A percentile compares a stretch with the other conserved stretches of the same genome.
Evolutionary conservation across 2,329 filamentous ascomycete species (phyloP).

Genomic region (Neonectria coccinea): DNA sequence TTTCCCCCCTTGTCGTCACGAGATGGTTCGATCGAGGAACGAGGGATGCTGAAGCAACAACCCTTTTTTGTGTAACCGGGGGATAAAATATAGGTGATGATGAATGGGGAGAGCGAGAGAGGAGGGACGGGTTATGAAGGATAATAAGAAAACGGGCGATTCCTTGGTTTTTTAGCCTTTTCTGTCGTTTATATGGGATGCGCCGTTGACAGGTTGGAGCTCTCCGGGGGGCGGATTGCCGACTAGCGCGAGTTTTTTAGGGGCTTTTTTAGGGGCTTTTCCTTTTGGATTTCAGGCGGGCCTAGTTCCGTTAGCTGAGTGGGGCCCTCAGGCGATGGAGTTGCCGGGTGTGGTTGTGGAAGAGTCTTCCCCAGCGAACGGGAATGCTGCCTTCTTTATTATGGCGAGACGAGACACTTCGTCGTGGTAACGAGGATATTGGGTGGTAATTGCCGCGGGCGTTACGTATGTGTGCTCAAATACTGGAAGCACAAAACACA

Average conservation of each 20-base stretch:
- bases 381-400: background rate
- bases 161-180: conserved; percentile 21
- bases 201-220: background rate
- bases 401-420: no score
- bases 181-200: conserved; percentile 8
- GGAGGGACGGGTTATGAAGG: background rate
- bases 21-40: background rate
- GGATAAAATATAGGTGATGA: background rate
- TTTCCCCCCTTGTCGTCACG: conserved; percentile 8
- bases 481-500: background rate
- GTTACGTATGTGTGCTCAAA: background rate
- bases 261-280: background rate
- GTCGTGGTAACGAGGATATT: background rate
- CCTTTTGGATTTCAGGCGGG: background rate
- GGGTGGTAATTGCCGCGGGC: background rate
- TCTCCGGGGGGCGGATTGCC: conserved; percentile 1
- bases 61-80: no score
- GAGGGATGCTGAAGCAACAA: background rate
- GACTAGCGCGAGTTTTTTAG: background rate
- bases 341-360: no score
- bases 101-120: background rate
- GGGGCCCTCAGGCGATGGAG: background rate
- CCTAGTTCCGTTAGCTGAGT: background rate
- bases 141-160: conserved; percentile 7
- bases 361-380: background rate